These are phyloP conservation scores for Brassica balearica DNA, from an alignment of 441 rosid genomes.

Conservation along the genomic window DNA sequence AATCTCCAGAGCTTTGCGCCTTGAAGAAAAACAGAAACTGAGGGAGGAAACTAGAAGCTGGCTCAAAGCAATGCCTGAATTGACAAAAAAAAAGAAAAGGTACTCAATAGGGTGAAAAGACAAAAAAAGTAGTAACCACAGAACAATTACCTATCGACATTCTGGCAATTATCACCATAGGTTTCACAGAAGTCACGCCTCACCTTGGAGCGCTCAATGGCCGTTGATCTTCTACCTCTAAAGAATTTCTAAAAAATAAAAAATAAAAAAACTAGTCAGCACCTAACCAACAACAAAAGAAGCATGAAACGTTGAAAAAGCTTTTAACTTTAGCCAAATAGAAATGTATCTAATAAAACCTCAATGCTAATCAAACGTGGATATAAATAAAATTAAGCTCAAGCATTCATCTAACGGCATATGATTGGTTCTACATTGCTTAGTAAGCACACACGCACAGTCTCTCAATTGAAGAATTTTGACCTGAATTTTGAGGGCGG, in stretches of 20 bases:
- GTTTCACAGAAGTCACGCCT: constrained; percentile 67
- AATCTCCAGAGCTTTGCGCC: constrained; percentile 63
- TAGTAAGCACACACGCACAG: neutral
- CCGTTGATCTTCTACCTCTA: constrained; percentile 83
- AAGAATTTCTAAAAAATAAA: constrained; percentile 75
- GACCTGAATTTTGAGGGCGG: constrained; percentile 89
- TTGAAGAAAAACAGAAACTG: constrained; percentile 78
- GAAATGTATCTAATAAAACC: no score
- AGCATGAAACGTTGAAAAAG: neutral
- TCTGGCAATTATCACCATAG: constrained; percentile 69
- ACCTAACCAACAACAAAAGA: constrained; percentile 37
- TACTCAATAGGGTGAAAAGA: constrained; percentile 23
- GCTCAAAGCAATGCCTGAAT: constrained; percentile 86
- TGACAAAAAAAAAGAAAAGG: constrained; percentile 21
- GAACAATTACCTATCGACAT: constrained; percentile 72
- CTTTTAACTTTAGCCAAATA: constrained; percentile 19
- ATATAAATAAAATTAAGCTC: no score
- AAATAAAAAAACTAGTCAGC: constrained; percentile 49
- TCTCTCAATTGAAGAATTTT: neutral
- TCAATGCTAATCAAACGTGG: no score
- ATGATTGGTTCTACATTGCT: constrained; percentile 30
- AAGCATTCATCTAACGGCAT: constrained; percentile 2
- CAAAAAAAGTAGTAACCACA: neutral
- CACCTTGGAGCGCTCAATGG: constrained; percentile 62
- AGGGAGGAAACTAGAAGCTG: constrained; percentile 77